These are phyloP conservation scores for Cryphonectria radicalis DNA, from an alignment of 2,329 filamentous ascomycete genomes.

Conservation along the genomic window DNA sequence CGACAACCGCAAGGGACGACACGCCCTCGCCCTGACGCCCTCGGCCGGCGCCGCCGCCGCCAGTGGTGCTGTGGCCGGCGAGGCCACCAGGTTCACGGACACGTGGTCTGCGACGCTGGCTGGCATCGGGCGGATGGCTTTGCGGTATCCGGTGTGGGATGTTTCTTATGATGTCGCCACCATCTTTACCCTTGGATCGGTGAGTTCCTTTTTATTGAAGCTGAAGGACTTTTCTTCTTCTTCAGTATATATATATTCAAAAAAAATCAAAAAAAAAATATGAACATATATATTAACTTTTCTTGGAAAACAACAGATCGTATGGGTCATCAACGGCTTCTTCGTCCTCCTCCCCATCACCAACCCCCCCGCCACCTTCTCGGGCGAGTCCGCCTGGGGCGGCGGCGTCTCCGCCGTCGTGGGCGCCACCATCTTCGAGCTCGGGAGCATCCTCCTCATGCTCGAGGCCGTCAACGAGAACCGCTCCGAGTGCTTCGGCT, in stretches of 20 bases:
- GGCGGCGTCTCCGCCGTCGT: constrained; percentile 68
- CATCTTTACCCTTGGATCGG: constrained; percentile 43
- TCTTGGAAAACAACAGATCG: constrained; percentile 31
- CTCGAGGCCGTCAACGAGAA: constrained; percentile 73
- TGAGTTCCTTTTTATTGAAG: neutral
- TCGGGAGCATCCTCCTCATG: constrained; percentile 66
- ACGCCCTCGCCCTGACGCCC: constrained; percentile 38
- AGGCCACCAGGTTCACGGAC: constrained; percentile 33
- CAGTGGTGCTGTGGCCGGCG: constrained; percentile 4
- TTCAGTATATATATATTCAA: neutral
- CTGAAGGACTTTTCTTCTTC: too few species aligned
- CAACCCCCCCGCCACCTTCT: constrained; percentile 56
- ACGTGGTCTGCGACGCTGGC: constrained; percentile 33
- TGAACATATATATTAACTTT: neutral
- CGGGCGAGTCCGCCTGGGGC: constrained; percentile 54
- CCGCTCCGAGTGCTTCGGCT: constrained; percentile 68
- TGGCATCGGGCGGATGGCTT: constrained; percentile 43
- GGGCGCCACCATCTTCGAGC: constrained; percentile 69
- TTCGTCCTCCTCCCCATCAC: constrained; percentile 66
- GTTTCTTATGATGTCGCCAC: constrained; percentile 48
- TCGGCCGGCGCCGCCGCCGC: constrained; percentile 6
- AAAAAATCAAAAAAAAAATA: neutral
- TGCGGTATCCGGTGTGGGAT: constrained; percentile 46
- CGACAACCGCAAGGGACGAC: constrained; percentile 49
- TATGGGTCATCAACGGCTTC: constrained; percentile 65